Evolutionary conservation across 140 eudicot genomes (phyloP), one percentile per base, ranked within the genome.

Genomic region (Oenanthe javanica): DNA sequence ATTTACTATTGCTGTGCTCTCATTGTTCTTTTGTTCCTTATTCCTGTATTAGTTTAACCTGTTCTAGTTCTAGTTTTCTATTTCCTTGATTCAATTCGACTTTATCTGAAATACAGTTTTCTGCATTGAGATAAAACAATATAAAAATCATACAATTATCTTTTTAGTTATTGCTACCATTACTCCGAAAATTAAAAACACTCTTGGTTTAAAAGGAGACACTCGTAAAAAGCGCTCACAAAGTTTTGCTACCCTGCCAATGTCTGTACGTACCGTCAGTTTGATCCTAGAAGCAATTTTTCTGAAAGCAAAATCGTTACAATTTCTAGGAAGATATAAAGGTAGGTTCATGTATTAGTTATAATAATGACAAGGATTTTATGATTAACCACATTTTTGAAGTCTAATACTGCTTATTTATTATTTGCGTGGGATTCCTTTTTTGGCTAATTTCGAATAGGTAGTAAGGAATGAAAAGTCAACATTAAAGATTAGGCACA

Each of bases 221-320:
- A 78, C 89, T 77, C 93, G 79, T 36, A 94, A 79, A 82, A 82
- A 81, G 73, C 93, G 80, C 16, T 90, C 93, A 48, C 89, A 84
- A 38, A 88, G 79, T 70, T 87, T 81, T 79, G 83, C 85, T 4
- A 31, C 79, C 31, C 89, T 88, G 31, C 93, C 97, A 49, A 77
- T 94, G 89, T 89, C 98, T 11, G 66, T 87, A 57, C 90, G 88
- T 61, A 96, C 97, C 7, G 90, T 89, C n/a, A 84, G 87, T 86
- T 87, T 94, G 83, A 90, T 94, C 78, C 86, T 94, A 14, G 98
- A 94, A 86, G 93, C 97, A 75, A 80, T 94, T 69, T 89, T 84
- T 82, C 84, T 94, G 51, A 94, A 94, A 80, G 88, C 98, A 46
- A 94, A 89, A 83, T 94, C 98, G 6, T 87, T 92, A 83, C 96